Conservation (phyloP, 352 stramenopile species). For the Phytophthora macrochlamydospora region DNA sequence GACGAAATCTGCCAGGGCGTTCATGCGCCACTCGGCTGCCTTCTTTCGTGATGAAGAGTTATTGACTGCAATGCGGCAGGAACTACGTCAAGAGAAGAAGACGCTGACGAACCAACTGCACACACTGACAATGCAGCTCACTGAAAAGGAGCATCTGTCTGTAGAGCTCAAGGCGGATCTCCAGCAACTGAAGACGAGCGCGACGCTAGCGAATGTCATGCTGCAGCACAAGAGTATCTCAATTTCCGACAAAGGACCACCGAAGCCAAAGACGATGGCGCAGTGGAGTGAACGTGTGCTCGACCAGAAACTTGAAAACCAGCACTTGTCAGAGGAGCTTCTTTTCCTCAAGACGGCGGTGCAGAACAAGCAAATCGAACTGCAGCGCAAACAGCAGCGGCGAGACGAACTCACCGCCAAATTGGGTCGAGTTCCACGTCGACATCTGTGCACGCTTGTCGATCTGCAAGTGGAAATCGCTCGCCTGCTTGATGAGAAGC, state of each 20-base stretch:
- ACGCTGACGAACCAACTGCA: slow-evolving; percentile 39
- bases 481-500: slow-evolving; percentile 50
- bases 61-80: slow-evolving; percentile 42
- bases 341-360: slow-evolving; percentile 34
- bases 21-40: slow-evolving; percentile 21
- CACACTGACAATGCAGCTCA: slow-evolving; percentile 34
- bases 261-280: slow-evolving; percentile 25
- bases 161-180: slow-evolving; percentile 50
- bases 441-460: slow-evolving; percentile 54
- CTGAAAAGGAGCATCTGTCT: slow-evolving; percentile 41
- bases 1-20: slow-evolving; percentile 7
- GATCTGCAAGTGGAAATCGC: slow-evolving; percentile 64
- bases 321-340: slow-evolving; percentile 38
- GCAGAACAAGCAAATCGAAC: slow-evolving; percentile 26
- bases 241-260: neutral
- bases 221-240: slow-evolving; percentile 11
- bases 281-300: slow-evolving; percentile 55
- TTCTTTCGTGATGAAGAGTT: slow-evolving; percentile 71
- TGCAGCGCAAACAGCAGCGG: slow-evolving; percentile 28
- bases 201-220: slow-evolving; percentile 48
- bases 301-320: slow-evolving; percentile 53
- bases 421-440: slow-evolving; percentile 39
- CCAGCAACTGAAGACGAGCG: slow-evolving; percentile 52
- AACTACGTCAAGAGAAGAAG: slow-evolving; percentile 47
- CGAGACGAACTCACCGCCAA: slow-evolving; percentile 39